Evolutionary conservation across 2,329 filamentous ascomycete species (phyloP), one percentile per base, ranked within the genome.

Genomic region (Claviceps spartinae): DNA sequence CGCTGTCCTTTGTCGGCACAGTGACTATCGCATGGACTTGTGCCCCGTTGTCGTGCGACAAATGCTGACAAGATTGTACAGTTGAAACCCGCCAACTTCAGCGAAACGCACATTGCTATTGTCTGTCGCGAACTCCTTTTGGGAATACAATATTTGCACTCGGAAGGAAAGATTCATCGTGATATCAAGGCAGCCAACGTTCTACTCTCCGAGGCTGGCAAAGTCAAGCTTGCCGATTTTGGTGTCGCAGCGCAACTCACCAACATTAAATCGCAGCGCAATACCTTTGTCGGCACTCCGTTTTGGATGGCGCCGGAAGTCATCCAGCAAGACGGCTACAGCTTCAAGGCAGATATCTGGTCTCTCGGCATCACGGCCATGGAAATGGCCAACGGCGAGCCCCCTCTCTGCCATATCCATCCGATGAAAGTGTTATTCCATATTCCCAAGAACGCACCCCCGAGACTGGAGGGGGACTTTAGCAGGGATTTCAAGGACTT

Each of bases 301-400:
- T 95, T 94, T 64, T 95, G 89, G 89, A 95, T 95, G 89, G 89
- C 89, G 1, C 89, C 89, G 1, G 89, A 95, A 64, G 89, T 95
- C 38, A 95, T 95, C 59, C 85, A 94, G 65, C 88, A 95, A 68
- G 81, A 87, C 57, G 79, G 78, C 16, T 82, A 82, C 56, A 88
- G 91, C 66, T 93, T 88, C 72, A 93, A 93, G 68, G 89, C 89
- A 5, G 89, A 95, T 63, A 89, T 95, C 53, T 95, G 89, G 89
- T 94, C 88, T 0, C 70, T 95, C 45, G 89, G 89, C 7, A 95
- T 95, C 61, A 95, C 88, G 0, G 89, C 89, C 13, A 88, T 95
- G 68, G 89, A 95, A 66, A 77, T 95, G 72, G 85, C 88, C 37
- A 81, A 88, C 50, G 89, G 89, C 57, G 89, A 95, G 62, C 89